Evolutionary conservation across 2,329 filamentous ascomycete genomes (phyloP).

Genomic region (Monilinia vaccinii-corymbosi): DNA sequence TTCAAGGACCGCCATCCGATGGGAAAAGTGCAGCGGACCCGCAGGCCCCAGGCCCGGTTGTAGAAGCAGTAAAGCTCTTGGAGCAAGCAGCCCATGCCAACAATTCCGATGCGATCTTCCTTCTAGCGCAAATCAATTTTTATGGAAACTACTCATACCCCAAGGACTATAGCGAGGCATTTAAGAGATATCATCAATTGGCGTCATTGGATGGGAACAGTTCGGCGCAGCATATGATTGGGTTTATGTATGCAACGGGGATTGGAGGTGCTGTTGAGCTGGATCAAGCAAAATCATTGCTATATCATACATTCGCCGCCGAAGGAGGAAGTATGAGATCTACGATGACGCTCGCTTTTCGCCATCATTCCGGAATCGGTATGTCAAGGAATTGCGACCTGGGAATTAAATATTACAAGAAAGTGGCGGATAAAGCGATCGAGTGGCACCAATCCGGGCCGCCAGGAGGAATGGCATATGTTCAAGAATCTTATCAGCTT

Average conservation of each 20-base stretch:
- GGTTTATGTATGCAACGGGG: constrained; percentile 91
- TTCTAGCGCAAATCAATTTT: constrained; percentile 92
- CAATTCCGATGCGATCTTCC: constrained; percentile 75
- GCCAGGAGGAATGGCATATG: constrained; percentile 73
- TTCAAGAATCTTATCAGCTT: constrained; percentile 71
- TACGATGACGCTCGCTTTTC: constrained; percentile 88
- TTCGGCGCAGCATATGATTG: constrained; percentile 92
- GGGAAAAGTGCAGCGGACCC: constrained; percentile 18
- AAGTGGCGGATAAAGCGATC: constrained; percentile 88
- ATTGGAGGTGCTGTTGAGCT: constrained; percentile 70
- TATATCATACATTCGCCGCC: constrained; percentile 93
- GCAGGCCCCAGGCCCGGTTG: constrained; percentile 42
- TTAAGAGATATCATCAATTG: constrained; percentile 70
- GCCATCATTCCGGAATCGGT: constrained; percentile 77
- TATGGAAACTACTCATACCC: constrained; percentile 90
- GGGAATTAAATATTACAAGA: constrained; percentile 82
- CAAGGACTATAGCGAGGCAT: constrained; percentile 69
- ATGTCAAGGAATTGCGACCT: constrained; percentile 78
- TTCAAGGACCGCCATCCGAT: constrained; percentile 45
- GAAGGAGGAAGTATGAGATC: constrained; percentile 72
- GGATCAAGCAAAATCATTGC: constrained; percentile 82
- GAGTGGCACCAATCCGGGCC: constrained; percentile 81
- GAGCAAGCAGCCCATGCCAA: constrained; percentile 44
- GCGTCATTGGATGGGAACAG: constrained; percentile 73
- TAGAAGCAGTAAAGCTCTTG: constrained; percentile 48